phyloP scores from a whole-genome alignment of 1,139 yeast species.

The Blastobotrys proliferans region DNA sequence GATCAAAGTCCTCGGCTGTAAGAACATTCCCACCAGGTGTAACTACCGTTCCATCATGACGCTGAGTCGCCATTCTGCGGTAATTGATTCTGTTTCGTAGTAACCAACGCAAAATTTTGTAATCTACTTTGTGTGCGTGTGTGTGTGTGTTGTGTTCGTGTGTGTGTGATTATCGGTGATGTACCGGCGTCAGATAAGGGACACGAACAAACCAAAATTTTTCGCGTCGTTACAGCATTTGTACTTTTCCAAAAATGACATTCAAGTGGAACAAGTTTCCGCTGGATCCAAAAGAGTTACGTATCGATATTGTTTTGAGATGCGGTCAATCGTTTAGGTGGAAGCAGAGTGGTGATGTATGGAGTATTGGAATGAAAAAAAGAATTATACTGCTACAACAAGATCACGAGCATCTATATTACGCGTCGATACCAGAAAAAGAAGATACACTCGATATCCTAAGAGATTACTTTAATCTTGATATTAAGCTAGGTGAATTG shows the following conservation, averaged over 20 bases:
- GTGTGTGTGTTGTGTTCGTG: no score
- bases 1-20: constrained; percentile 6
- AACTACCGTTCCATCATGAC: constrained; percentile 2
- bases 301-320: constrained; percentile 64
- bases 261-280: constrained; percentile 27
- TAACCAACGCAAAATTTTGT: neutral
- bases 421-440: constrained; percentile 26
- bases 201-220: no score
- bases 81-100: constrained; percentile 1
- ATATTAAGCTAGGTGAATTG: constrained; percentile 49
- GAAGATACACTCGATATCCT: constrained; percentile 40
- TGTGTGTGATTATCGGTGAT: no score
- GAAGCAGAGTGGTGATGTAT: constrained; percentile 30
- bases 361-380: constrained; percentile 36
- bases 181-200: no score
- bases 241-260: neutral
- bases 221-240: constrained; percentile 1
- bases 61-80: constrained; percentile 2
- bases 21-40: constrained; percentile 3
- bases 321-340: constrained; percentile 70
- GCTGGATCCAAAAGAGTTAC: constrained; percentile 44
- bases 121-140: neutral
- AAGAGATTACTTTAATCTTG: constrained; percentile 65
- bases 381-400: constrained; percentile 36
- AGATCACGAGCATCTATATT: constrained; percentile 31